Evolutionary conservation across 345 rosid species (phyloP).

Genomic region (Lagerstroemia speciosa): DNA sequence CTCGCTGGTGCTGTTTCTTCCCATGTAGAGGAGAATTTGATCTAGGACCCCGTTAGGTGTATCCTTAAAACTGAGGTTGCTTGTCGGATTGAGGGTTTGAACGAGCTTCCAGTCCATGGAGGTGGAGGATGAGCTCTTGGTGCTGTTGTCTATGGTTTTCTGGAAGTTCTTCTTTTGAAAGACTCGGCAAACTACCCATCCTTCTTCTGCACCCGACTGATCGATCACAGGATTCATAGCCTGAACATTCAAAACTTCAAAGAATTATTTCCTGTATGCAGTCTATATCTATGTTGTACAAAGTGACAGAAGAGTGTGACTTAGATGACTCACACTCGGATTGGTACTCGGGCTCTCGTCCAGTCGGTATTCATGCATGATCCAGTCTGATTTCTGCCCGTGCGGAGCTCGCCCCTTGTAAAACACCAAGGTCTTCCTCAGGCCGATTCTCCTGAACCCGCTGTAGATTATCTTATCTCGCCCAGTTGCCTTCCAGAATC

Average conservation of each 20-base stretch:
- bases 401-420: constrained; percentile 95
- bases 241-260: constrained; percentile 10
- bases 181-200: constrained; percentile 96
- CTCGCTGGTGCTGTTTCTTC: constrained; percentile 17
- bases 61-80: constrained; percentile 10
- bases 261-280: not conserved
- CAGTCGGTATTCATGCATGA: constrained; percentile 94
- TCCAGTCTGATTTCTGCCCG: constrained; percentile 97
- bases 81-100: constrained; percentile 17
- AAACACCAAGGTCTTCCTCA: constrained; percentile 87
- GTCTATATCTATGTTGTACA: too few species aligned
- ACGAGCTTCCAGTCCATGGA: constrained; percentile 30
- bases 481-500: constrained; percentile 99
- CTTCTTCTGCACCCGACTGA: constrained; percentile 48
- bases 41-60: constrained; percentile 33
- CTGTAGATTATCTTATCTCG: constrained; percentile 86
- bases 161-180: constrained; percentile 87
- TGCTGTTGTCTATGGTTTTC: constrained; percentile 60
- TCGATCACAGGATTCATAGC: constrained; percentile 39
- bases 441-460: constrained; percentile 58
- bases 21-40: constrained; percentile 64
- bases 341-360: constrained; percentile 39
- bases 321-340: constrained; percentile 32
- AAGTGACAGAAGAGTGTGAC: too few species aligned
- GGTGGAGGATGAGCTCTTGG: constrained; percentile 39